A percentile compares a stretch with the other conserved stretches of the same genome.
Evolutionary conservation across 805 yeast species (phyloP).

Genomic region (Wickerhamiella nectarea): DNA sequence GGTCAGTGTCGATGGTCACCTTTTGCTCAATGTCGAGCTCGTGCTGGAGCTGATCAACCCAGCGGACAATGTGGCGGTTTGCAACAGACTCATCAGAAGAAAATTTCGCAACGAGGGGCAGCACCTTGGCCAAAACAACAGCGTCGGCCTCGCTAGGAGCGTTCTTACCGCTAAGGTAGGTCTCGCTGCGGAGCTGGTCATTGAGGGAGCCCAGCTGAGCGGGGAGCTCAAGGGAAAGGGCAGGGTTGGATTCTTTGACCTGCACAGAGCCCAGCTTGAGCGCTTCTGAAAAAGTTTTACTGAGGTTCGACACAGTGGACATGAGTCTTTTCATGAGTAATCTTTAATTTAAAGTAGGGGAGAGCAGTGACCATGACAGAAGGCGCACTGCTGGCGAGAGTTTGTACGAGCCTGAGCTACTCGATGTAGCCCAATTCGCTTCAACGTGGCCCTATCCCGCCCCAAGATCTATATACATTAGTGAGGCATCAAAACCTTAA

Average conservation of each 20-base stretch:
- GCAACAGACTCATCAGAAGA: constrained; percentile 43
- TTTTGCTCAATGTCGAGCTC: constrained; percentile 42
- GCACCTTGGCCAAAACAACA: constrained; percentile 48
- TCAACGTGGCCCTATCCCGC: too few relatives aligned
- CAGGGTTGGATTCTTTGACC: constrained; percentile 20
- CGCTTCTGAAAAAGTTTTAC: constrained; percentile 5
- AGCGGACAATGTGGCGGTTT: constrained; percentile 77
- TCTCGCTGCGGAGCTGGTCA: constrained; percentile 48
- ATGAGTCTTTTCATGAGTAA: background rate
- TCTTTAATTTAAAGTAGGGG: background rate
- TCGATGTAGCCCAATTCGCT: too few relatives aligned
- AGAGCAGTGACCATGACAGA: too few relatives aligned
- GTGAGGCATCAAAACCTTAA: constrained; percentile 17
- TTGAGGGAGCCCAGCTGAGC: constrained; percentile 44
- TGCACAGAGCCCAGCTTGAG: constrained; percentile 1
- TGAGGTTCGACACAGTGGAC: constrained; percentile 6
- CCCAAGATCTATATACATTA: constrained; percentile 5
- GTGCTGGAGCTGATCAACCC: constrained; percentile 81
- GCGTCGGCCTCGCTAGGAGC: constrained; percentile 58
- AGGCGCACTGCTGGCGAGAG: too few relatives aligned
- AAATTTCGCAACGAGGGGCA: constrained; percentile 48
- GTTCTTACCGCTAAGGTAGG: constrained; percentile 55
- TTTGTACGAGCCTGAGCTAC: background rate
- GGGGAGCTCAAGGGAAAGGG: constrained; percentile 58
- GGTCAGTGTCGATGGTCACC: constrained; percentile 42